Percentiles rank a stretch among this genome's conserved stretches.
Evolutionary conservation across 169 alveolate genomes (phyloP).

Genomic region (Blepharisma undulans): DNA sequence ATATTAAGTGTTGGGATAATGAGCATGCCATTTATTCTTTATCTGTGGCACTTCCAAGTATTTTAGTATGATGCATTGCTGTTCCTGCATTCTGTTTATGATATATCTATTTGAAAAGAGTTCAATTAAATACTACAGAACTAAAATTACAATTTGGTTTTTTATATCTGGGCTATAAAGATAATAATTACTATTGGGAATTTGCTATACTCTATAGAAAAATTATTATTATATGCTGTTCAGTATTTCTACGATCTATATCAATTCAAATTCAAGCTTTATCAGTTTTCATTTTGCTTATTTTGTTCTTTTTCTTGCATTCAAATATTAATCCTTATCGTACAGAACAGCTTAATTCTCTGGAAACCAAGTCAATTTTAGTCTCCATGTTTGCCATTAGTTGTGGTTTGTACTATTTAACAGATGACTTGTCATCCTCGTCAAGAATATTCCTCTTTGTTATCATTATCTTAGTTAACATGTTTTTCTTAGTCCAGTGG

Average conservation of each 20-base stretch:
- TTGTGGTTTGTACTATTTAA: slow-evolving; percentile 54
- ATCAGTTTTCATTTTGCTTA: slow-evolving; percentile 33
- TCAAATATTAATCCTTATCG: slow-evolving; percentile 39
- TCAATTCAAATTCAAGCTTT: slow-evolving; percentile 47
- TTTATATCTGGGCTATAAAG: slow-evolving; percentile 51
- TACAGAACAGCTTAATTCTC: slow-evolving; percentile 35
- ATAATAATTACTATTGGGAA: slow-evolving; percentile 53
- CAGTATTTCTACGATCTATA: slow-evolving; percentile 34
- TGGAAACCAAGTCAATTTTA: slow-evolving; percentile 41
- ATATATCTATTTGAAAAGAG: slow-evolving; percentile 31
- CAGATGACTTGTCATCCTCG: slow-evolving; percentile 2
- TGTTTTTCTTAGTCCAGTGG: no score
- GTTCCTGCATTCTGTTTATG: background rate
- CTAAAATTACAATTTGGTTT: slow-evolving; percentile 47
- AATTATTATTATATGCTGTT: slow-evolving; percentile 36
- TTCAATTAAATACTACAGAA: background rate
- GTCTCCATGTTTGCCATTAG: slow-evolving; percentile 44
- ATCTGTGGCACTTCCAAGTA: slow-evolving; percentile 20
- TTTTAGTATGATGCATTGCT: slow-evolving; percentile 40
- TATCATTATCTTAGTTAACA: background rate
- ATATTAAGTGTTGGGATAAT: slow-evolving; percentile 27
- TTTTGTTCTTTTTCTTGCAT: slow-evolving; percentile 34
- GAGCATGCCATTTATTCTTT: background rate
- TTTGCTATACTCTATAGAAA: slow-evolving; percentile 47
- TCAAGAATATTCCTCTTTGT: background rate